Percentiles rank a stretch among this genome's conserved stretches.
Evolutionary conservation across 2,329 filamentous ascomycete species (phyloP).

Genomic region (Trichophyton rubrum): DNA sequence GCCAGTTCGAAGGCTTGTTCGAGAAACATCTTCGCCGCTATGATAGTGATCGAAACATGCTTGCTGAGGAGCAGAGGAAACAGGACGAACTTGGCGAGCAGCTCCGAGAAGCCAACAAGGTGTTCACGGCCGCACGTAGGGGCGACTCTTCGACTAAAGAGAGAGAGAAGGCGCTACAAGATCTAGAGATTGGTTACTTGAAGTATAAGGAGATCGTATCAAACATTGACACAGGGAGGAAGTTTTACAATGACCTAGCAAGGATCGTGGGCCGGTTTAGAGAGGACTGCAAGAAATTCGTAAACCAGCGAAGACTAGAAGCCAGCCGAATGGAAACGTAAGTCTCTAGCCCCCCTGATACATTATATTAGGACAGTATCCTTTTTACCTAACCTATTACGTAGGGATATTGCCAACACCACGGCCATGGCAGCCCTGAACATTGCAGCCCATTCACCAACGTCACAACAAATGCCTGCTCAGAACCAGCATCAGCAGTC

Average conservation of each 20-base stretch:
- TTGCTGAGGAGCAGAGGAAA: slow-evolving; percentile 59
- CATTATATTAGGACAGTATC: no score
- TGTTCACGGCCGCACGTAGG: slow-evolving; percentile 60
- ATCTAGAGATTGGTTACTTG: slow-evolving; percentile 78
- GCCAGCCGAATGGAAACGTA: slow-evolving; percentile 67
- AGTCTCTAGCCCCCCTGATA: slow-evolving; percentile 18
- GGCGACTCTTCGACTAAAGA: slow-evolving; percentile 57
- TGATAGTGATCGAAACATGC: slow-evolving; percentile 59
- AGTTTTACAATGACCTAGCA: slow-evolving; percentile 93
- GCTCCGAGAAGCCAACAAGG: slow-evolving; percentile 61
- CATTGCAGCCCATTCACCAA: slow-evolving; percentile 33
- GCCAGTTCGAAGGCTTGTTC: slow-evolving; percentile 87
- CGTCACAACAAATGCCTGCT: slow-evolving; percentile 34
- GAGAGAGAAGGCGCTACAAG: slow-evolving; percentile 75
- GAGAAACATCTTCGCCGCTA: slow-evolving; percentile 71
- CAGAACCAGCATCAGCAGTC: slow-evolving; percentile 21
- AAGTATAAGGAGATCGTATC: slow-evolving; percentile 94
- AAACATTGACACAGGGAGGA: slow-evolving; percentile 80
- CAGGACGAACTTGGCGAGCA: slow-evolving; percentile 60
- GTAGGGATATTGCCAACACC: slow-evolving; percentile 43
- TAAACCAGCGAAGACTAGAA: slow-evolving; percentile 67
- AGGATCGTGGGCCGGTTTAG: slow-evolving; percentile 76
- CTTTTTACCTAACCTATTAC: background rate
- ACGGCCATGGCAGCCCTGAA: slow-evolving; percentile 46
- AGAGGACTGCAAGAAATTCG: slow-evolving; percentile 67